A percentile compares a stretch with the other conserved stretches of the same genome.
These are phyloP conservation scores for Hymenotorrendiella dingleyae DNA, from an alignment of 2,329 filamentous ascomycete species.

Conservation along the genomic window DNA sequence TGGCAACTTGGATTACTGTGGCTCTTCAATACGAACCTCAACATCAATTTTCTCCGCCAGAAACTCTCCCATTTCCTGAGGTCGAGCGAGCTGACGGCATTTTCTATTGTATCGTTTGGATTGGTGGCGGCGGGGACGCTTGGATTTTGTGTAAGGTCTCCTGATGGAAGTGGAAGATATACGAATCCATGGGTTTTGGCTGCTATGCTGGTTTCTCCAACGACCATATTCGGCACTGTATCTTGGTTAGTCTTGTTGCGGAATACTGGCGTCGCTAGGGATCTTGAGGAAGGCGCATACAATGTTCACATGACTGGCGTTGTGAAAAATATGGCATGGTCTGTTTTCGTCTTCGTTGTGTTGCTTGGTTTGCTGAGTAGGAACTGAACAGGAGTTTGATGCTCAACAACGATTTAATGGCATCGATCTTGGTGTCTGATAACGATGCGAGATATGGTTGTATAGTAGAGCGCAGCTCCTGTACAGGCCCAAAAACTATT, in stretches of 20 bases:
- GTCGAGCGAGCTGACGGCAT: not conserved
- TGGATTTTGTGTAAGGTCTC: not conserved
- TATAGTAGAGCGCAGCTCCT: too few species aligned
- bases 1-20: not conserved
- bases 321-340: not conserved
- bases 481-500: too few species aligned
- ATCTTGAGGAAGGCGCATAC: not conserved
- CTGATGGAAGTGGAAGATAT: not conserved
- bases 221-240: not conserved
- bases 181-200: not conserved
- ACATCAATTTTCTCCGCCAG: not conserved
- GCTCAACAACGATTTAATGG: too few species aligned
- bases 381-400: too few species aligned
- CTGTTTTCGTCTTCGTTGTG: too few species aligned
- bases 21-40: not conserved
- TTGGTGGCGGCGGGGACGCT: not conserved
- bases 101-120: not conserved
- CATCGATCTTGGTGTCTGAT: too few species aligned
- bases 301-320: not conserved
- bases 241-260: not conserved
- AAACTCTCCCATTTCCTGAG: not conserved
- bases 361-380: too few species aligned
- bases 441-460: too few species aligned
- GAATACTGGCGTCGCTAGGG: not conserved
- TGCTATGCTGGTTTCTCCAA: not conserved